Evolutionary conservation across 2,329 filamentous ascomycete species (phyloP), one percentile per base, ranked within the genome.

Genomic region (Lizonia empirigonia): DNA sequence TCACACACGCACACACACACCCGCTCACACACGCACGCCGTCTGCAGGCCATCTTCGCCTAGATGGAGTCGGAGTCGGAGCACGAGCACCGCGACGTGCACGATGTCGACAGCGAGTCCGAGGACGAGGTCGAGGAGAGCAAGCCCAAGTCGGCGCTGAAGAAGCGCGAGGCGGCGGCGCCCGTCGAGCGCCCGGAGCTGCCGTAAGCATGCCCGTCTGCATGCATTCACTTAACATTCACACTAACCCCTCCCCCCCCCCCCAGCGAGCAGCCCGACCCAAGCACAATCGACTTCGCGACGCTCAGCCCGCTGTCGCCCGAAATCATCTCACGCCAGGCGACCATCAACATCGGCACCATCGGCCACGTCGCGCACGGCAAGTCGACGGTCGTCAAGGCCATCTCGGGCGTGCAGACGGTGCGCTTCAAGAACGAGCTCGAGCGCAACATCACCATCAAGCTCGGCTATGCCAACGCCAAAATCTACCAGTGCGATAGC

Each of bases 391-490:
- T 99, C 41, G 94, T 99, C 68, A 99, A 99, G 83, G 94, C 94
- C 68, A 97, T 99, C 69, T 97, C 94, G 1, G 94, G 94, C 58
- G 94, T 99, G 59, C 94, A 99, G 83, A 99, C 94, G 15, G 94
- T 99, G 72, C 86, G 94, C 65, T 99, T 99, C 84, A 99, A 99
- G 88, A 99, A 97, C 81, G 94, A 99, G 80, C 80, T 97, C 78
- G 95, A 97, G 80, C 85, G 94, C 72, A 99, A 99, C 77, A 99
- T 99, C 72, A 99, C 94, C 70, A 99, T 99, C 82, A 99, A 99
- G 86, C 85, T 99, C 69, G 94, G 94, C 74, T 99, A 99, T 76
- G 94, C 94, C 75, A 99, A 99, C 77, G 94, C 94, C 68, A 97
- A 99, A 80, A 92, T 99, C 76, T 99, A 97, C 87, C 90, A 97